Evolutionary conservation across 1,139 yeast genomes (phyloP), one percentile per base, ranked within the genome.

Genomic region (Insectozyma bohioensis): DNA sequence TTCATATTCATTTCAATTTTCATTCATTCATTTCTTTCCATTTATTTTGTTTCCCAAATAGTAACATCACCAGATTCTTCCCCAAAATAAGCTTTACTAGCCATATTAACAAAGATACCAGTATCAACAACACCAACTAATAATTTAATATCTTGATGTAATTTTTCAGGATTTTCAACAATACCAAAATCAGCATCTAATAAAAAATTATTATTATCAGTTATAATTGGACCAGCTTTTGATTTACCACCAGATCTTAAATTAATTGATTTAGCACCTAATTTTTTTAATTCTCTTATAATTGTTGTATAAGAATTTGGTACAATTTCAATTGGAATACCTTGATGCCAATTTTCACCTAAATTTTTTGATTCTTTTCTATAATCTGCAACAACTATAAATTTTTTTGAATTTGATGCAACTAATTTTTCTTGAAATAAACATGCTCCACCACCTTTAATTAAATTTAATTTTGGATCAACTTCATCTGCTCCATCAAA

Each of bases 401-500:
- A 88, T 50, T 75, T 75, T 37, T 74, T 65, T 3, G 97, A 81
- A 41, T 90, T 79, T 32, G 78, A 72, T 8, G 97, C 96, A 11
- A 94, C 96, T 36, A 94, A 72, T 62, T 94, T 94, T 59, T 94
- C 99, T 63, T 92, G 98, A 67, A 94, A 84, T 44, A 88, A 70
- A 61, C 99, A 94, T 2, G 97, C 99, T 24, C 99, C 99, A 30
- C 99, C 99, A 43, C 99, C 99, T 63, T 94, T 94, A 58, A 94
- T 94, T 51, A 92, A 79, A 54, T 88, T 86, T 49, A 92, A 71
- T 12, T 71, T 54, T 6, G 76, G 54, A 56, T 92, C 98, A 36
- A 90, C 94, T 58, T 94, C 99, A 61, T 94, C 99, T 6, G 98
- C 98, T 26, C 99, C 99, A 58, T 94, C 99, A 56, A 94, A 92